Evolutionary conservation across 2,329 filamentous ascomycete species (phyloP).

Genomic region (Penicillium sp.): DNA sequence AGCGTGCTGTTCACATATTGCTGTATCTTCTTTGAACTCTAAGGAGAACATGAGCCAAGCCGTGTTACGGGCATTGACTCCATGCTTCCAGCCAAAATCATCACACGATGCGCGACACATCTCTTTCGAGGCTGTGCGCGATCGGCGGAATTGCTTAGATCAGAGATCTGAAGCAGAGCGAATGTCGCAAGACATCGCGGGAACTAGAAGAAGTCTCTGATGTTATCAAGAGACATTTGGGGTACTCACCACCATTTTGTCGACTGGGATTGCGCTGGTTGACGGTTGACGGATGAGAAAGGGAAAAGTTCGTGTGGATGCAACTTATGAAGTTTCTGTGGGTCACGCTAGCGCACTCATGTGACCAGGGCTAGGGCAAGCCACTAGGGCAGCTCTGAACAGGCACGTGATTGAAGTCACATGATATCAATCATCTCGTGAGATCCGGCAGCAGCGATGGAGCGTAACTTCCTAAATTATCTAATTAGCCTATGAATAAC

Average conservation of each 20-base stretch:
- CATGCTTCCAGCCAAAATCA: constrained; percentile 49
- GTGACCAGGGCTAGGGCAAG: constrained; percentile 20
- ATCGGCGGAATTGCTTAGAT: constrained; percentile 35
- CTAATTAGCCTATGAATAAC: neutral
- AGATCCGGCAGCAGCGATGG: neutral
- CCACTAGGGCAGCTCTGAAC: neutral
- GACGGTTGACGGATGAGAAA: constrained; percentile 37
- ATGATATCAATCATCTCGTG: neutral
- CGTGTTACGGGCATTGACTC: constrained; percentile 45
- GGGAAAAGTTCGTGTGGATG: constrained; percentile 20
- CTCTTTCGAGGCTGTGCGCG: constrained; percentile 24
- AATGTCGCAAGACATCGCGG: constrained; percentile 20
- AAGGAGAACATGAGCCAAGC: constrained; percentile 55
- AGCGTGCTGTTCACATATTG: constrained; percentile 68
- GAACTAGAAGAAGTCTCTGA: constrained; percentile 19
- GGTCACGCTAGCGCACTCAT: constrained; percentile 27
- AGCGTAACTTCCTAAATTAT: neutral
- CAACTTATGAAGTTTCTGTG: constrained; percentile 25
- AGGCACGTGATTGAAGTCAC: neutral
- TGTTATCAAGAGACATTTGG: constrained; percentile 34
- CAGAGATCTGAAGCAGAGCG: constrained; percentile 24
- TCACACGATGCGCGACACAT: constrained; percentile 30
- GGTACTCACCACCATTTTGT: constrained; percentile 55
- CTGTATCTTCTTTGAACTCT: constrained; percentile 83
- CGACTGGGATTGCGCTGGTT: constrained; percentile 45